Conservation (phyloP, 805 yeast genomes). For the Dipodascus albidus region DNA sequence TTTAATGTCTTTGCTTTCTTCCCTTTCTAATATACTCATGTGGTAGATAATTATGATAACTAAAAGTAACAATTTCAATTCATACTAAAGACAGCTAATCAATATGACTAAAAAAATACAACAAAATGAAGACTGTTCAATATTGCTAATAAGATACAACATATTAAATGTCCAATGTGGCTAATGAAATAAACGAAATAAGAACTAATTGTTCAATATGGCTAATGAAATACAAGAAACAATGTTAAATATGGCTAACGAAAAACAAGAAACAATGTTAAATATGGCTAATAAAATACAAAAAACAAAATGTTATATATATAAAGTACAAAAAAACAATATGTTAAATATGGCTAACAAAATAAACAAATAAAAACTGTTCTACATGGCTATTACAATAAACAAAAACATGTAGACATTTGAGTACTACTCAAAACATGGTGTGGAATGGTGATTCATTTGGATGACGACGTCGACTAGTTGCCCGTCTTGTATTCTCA, state of each 20-base stretch:
- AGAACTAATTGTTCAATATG: no score
- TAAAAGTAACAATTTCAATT: neutral
- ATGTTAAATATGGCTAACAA: no score
- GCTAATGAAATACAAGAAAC: no score
- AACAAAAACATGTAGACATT: slow-evolving; percentile 1
- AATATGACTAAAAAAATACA: slow-evolving; percentile 10
- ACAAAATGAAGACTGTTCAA: neutral
- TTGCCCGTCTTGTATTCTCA: neutral
- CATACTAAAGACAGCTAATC: neutral
- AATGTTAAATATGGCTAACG: no score
- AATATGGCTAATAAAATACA: no score
- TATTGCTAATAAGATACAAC: no score
- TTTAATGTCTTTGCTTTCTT: neutral
- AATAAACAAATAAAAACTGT: neutral
- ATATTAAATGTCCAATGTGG: no score
- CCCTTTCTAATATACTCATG: neutral
- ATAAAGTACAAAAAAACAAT: no score
- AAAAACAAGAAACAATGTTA: no score
- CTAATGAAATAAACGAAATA: no score
- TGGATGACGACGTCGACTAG: slow-evolving; percentile 1
- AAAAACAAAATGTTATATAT: no score
- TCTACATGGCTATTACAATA: slow-evolving; percentile 4
- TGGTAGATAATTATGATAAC: neutral
- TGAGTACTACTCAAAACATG: neutral
- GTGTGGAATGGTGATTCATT: slow-evolving; percentile 3